These are phyloP conservation scores for Sclerotinia sclerotiorum DNA, from an alignment of 2,329 filamentous ascomycete genomes.

Conservation along the genomic window DNA sequence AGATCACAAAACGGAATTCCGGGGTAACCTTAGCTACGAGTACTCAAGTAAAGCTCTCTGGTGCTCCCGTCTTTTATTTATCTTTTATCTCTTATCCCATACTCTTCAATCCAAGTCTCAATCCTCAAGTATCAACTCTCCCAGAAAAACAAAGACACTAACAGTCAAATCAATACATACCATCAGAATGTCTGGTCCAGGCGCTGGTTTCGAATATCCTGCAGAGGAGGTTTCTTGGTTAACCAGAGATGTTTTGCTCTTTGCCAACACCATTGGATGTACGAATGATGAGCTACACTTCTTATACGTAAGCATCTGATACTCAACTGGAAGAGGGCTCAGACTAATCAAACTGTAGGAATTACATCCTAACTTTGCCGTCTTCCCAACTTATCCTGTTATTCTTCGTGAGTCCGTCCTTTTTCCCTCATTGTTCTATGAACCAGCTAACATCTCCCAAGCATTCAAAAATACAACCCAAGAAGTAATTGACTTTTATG, in stretches of 20 bases:
- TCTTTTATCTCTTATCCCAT: not conserved
- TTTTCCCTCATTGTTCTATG: not conserved
- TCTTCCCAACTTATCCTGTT: constrained; percentile 69
- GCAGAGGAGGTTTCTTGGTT: constrained; percentile 75
- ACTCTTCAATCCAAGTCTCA: not conserved
- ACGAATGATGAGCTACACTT: constrained; percentile 86
- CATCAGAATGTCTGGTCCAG: constrained; percentile 42
- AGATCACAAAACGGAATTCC: constrained; percentile 13
- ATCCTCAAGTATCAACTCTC: constrained; percentile 1
- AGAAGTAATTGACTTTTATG: constrained; percentile 71
- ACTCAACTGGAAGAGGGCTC: not conserved
- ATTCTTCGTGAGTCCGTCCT: constrained; percentile 31
- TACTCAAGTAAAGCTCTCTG: not conserved
- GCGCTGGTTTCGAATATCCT: constrained; percentile 78
- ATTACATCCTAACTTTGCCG: constrained; percentile 79
- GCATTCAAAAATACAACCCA: constrained; percentile 66
- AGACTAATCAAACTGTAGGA: constrained; percentile 54
- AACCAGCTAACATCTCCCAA: constrained; percentile 33
- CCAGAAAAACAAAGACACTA: not conserved
- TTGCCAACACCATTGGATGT: constrained; percentile 84
- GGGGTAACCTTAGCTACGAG: constrained; percentile 16
- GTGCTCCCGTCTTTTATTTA: not conserved
- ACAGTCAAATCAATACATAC: not conserved
- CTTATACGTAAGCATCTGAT: constrained; percentile 66
- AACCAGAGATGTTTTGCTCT: constrained; percentile 84